A percentile compares a stretch with the other conserved stretches of the same genome.
Evolutionary conservation across 1,284 basidiomycete species (phyloP).

Genomic region (Stygiomarasmius scandens): DNA sequence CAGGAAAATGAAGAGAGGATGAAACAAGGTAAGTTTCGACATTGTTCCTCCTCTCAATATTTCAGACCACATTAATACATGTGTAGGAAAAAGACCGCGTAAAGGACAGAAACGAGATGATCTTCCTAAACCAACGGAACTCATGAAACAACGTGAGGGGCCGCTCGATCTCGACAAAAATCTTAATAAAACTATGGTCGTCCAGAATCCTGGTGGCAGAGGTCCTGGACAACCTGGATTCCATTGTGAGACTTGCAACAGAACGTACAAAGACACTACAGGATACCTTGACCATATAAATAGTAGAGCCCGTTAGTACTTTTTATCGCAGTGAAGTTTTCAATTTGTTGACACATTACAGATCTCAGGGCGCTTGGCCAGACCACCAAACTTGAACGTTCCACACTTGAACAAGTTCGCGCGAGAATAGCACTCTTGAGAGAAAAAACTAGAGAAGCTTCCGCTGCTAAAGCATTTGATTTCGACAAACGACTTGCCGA

Average conservation of each 20-base stretch:
- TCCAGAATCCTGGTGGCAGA: conserved; percentile 76
- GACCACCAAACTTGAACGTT: conserved; percentile 88
- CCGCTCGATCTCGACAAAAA: conserved; percentile 90
- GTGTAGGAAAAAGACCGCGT: conserved; percentile 77
- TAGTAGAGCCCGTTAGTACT: conserved; percentile 82
- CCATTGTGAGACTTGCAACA: conserved; percentile 86
- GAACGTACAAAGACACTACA: conserved; percentile 92
- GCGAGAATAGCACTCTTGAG: conserved; percentile 87
- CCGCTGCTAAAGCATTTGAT: conserved; percentile 86
- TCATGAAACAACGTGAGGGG: conserved; percentile 82
- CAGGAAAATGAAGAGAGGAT: conserved; percentile 82
- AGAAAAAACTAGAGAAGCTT: conserved; percentile 80
- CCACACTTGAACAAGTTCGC: conserved; percentile 90
- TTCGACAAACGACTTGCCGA: conserved; percentile 89
- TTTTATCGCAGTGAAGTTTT: not conserved
- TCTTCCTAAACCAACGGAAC: conserved; percentile 86
- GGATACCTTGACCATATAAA: conserved; percentile 98
- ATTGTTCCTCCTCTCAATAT: not conserved
- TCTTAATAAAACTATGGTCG: conserved; percentile 89
- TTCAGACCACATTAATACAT: conserved; percentile 9
- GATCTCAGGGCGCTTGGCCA: conserved; percentile 93
- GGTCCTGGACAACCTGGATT: conserved; percentile 91
- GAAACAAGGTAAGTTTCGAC: conserved; percentile 66
- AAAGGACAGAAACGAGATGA: conserved; percentile 66
- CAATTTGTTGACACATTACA: conserved; percentile 32